Evolutionary conservation across 1,139 yeast species (phyloP).

Genomic region (Yamadazyma siamensis): DNA sequence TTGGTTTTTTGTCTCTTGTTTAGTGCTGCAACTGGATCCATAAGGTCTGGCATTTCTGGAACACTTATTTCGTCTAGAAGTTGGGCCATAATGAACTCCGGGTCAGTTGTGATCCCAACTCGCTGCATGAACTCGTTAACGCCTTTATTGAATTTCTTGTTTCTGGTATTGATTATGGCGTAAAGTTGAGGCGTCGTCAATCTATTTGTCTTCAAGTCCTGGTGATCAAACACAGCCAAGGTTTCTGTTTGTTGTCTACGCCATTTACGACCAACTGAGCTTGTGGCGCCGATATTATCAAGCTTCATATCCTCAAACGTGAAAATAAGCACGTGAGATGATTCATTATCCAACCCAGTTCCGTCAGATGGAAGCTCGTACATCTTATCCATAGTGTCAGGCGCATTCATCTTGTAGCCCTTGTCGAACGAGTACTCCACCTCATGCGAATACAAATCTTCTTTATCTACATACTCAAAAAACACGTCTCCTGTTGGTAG

Average conservation of each 20-base stretch:
- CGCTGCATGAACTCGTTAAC: constrained; percentile 35
- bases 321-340: constrained; percentile 57
- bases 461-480: constrained; percentile 69
- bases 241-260: constrained; percentile 13
- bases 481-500: constrained; percentile 67
- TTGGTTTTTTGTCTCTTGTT: constrained; percentile 10
- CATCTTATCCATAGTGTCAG: constrained; percentile 27
- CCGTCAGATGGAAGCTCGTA: constrained; percentile 18
- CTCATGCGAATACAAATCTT: constrained; percentile 46
- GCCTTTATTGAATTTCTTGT: constrained; percentile 46
- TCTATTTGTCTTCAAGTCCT: constrained; percentile 12
- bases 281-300: constrained; percentile 35
- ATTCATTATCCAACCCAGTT: constrained; percentile 18
- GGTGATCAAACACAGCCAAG: constrained; percentile 11
- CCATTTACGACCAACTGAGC: constrained; percentile 17
- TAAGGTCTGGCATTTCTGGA: constrained; percentile 42
- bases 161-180: constrained; percentile 58
- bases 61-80: constrained; percentile 29
- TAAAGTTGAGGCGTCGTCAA: constrained; percentile 39
- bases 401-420: constrained; percentile 43
- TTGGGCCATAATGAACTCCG: constrained; percentile 12
- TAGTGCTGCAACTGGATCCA: constrained; percentile 29
- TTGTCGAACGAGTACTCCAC: constrained; percentile 36
- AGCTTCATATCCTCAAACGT: constrained; percentile 72
- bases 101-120: constrained; percentile 7